These are phyloP conservation scores for Diplosphaera chodatii DNA, from an alignment of 139 green algal species.

Conservation along the genomic window DNA sequence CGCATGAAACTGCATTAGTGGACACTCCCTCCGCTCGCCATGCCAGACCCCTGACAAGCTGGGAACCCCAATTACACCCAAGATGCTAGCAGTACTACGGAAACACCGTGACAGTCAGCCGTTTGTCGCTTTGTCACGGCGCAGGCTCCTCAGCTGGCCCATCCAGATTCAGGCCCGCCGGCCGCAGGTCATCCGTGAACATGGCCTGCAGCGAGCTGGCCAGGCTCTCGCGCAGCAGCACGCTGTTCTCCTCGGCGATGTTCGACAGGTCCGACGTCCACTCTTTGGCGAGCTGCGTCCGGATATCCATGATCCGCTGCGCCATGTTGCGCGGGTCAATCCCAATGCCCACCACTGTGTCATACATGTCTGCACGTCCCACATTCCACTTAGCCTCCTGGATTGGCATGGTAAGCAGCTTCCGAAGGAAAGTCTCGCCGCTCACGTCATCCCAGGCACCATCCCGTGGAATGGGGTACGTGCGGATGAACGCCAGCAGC, in stretches of 20 bases:
- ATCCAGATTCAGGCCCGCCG: not conserved
- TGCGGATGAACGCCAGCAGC: constrained; percentile 44
- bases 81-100: too few relatives aligned
- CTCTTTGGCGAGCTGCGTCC: constrained; percentile 65
- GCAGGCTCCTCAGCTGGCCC: not conserved
- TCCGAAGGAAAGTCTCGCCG: constrained; percentile 73
- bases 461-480: constrained; percentile 57
- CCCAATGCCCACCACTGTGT: constrained; percentile 32
- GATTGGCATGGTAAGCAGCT: constrained; percentile 60
- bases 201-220: constrained; percentile 9
- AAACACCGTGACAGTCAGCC: too few relatives aligned
- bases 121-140: not conserved
- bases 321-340: constrained; percentile 78
- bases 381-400: constrained; percentile 36
- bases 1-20: too few relatives aligned
- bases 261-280: constrained; percentile 69
- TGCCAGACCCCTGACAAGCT: too few relatives aligned
- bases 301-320: constrained; percentile 81
- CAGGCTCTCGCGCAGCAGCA: constrained; percentile 46
- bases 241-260: constrained; percentile 46
- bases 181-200: not conserved
- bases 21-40: too few relatives aligned
- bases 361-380: constrained; percentile 43
- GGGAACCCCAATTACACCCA: too few relatives aligned
- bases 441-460: constrained; percentile 75